A percentile compares a stretch with the other conserved stretches of the same genome.
These are phyloP conservation scores for Aspergillus fructus DNA, from an alignment of 2,329 filamentous ascomycete genomes.

Conservation along the genomic window DNA sequence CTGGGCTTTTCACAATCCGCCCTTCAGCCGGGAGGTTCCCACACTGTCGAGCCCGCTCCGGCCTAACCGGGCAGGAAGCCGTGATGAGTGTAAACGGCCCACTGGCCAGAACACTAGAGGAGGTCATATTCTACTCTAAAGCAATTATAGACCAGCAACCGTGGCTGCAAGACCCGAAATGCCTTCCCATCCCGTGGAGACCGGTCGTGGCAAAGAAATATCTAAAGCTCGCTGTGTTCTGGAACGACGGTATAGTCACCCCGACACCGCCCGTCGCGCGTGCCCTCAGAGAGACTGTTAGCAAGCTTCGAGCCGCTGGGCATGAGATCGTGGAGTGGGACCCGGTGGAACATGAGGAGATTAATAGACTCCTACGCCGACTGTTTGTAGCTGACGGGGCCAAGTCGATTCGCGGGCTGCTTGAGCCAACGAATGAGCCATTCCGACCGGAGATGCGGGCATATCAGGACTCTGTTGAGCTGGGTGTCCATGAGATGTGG, in stretches of 20 bases:
- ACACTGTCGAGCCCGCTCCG: slow-evolving; percentile 45
- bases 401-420: slow-evolving; percentile 36
- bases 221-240: slow-evolving; percentile 60
- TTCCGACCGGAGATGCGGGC: slow-evolving; percentile 51
- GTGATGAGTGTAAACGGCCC: slow-evolving; percentile 65
- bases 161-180: slow-evolving; percentile 58
- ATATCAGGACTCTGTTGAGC: slow-evolving; percentile 46
- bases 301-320: slow-evolving; percentile 58
- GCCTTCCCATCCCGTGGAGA: slow-evolving; percentile 59
- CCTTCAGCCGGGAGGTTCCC: slow-evolving; percentile 42
- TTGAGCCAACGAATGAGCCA: slow-evolving; percentile 25
- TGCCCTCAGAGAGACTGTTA: slow-evolving; percentile 51
- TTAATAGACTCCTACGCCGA: background rate
- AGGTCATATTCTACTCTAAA: slow-evolving; percentile 57
- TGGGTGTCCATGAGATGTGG: slow-evolving; percentile 50
- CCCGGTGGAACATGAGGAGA: slow-evolving; percentile 23
- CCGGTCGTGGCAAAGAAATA: slow-evolving; percentile 17
- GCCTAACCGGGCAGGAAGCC: slow-evolving; percentile 65
- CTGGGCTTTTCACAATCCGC: slow-evolving; percentile 40
- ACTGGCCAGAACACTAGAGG: slow-evolving; percentile 56
- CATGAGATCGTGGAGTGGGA: slow-evolving; percentile 40
- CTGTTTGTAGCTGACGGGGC: slow-evolving; percentile 53
- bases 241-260: slow-evolving; percentile 60
- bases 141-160: slow-evolving; percentile 49
- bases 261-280: slow-evolving; percentile 64